Evolutionary conservation across 495 filamentous ascomycete genomes (phyloP), one percentile per base, ranked within the genome.

Genomic region (Penicillium subrubescens): DNA sequence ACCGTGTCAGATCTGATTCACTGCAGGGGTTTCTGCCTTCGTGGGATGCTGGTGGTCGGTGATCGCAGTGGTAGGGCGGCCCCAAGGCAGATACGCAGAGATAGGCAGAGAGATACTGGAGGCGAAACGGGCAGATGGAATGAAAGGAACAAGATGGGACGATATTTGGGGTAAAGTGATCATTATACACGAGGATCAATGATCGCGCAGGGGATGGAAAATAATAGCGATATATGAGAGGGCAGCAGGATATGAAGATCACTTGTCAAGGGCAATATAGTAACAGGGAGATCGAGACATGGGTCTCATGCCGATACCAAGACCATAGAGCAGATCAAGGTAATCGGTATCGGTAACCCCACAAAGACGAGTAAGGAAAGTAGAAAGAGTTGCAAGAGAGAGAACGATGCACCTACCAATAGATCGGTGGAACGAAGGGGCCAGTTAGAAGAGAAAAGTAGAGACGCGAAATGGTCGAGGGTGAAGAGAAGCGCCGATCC

Each of bases 1-100:
- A 69, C 66, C 64, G 66, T 72, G 69, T 68, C 72, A 69, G 68
- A 71, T 71, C 66, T 60, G 67, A 68, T 66, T 62, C 63, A 69
- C 68, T 69, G 72, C 72, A 75, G 68, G 72, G 72, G 72, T 71
- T 64, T 54, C 27, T 54, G 27, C 31, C 51, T 54, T 54, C 51
- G 31, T 29, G 27, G 62, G 50, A 55, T 41, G 63, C 11, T 46
- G 58, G 50, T 31, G 59, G 53, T 17, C 15, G 37, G 34, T 37
- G 35, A 48, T 52, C 27, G 25, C 25, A 34, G 65, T 31, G 37
- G 27, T 41, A 37, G 35, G 54, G 54, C 54, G 44, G 44, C 6
- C 43, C 43, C 43, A 23, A 48, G 44, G 44, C 44, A 48, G 44
- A 48, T 48, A 29, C 34, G 21, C 23, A 14, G 55, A 41, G 55